A percentile compares a stretch with the other conserved stretches of the same genome.
phyloP scores from a whole-genome alignment of 2,329 filamentous ascomycete species.

The Pseudogymnoascus sp. region DNA sequence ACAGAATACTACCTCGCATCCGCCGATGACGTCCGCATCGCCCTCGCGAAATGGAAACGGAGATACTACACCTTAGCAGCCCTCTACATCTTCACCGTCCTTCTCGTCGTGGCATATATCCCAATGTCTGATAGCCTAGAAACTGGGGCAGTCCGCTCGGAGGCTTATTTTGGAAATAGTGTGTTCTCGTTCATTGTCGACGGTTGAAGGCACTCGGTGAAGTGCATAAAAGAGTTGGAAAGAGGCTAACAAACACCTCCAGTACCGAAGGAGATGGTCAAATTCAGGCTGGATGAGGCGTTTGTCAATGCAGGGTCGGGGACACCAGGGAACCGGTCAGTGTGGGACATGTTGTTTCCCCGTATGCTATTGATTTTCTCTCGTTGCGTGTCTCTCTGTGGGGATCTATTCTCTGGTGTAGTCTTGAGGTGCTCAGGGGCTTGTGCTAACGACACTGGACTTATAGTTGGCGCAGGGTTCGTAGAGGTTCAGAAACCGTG shows the following conservation, averaged over 20 bases:
- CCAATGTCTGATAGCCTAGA: background rate
- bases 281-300: background rate
- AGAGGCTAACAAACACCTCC: background rate
- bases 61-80: background rate
- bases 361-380: background rate
- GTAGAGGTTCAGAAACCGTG: background rate
- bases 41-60: background rate
- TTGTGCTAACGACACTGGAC: background rate
- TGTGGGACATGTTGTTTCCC: background rate
- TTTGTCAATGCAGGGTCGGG: background rate
- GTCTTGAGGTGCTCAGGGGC: background rate
- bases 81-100: background rate
- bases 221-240: background rate
- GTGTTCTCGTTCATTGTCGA: background rate
- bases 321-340: background rate
- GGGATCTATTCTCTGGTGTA: background rate
- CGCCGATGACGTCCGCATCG: background rate
- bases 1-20: background rate
- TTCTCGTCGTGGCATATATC: background rate
- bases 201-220: background rate
- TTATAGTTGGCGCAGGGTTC: background rate
- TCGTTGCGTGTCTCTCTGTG: background rate
- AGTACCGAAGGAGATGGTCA: background rate
- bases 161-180: conserved; percentile 5
- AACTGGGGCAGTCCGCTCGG: background rate